These are phyloP conservation scores for Hanseniaspora uvarum DNA, from an alignment of 1,139 yeast species.

Conservation along the genomic window DNA sequence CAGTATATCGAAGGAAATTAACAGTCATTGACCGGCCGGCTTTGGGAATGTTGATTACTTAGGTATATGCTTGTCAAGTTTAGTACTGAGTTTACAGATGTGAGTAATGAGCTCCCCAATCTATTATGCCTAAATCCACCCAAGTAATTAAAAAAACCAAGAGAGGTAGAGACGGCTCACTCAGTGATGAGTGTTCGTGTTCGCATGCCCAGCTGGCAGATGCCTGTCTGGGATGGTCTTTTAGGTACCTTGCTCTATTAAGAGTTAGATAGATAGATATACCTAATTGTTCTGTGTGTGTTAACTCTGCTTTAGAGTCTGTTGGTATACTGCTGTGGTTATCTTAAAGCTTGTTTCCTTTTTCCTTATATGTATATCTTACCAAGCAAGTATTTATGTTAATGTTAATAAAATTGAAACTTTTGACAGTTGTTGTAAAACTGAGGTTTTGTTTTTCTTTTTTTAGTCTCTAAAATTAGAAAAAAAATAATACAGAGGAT, in stretches of 20 bases:
- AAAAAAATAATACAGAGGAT: too few species aligned
- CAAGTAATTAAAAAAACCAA: neutral
- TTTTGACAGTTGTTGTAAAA: neutral
- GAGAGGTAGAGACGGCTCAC: constrained; percentile 1
- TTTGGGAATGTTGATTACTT: constrained; percentile 4
- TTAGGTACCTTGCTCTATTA: neutral
- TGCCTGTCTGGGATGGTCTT: neutral
- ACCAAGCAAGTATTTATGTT: neutral
- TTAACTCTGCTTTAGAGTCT: neutral
- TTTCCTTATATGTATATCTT: neutral
- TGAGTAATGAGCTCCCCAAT: neutral
- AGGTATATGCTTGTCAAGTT: neutral
- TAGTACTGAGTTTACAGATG: neutral
- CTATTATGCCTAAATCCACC: neutral
- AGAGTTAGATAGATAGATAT: neutral
- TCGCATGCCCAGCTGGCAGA: neutral
- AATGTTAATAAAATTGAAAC: neutral
- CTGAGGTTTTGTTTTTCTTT: neutral
- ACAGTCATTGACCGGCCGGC: constrained; percentile 7
- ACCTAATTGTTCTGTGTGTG: neutral
- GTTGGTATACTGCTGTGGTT: neutral
- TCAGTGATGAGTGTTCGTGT: constrained; percentile 4
- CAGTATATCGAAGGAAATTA: neutral
- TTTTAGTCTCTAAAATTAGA: too few species aligned
- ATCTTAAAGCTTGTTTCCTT: neutral